Conservation (phyloP, 2,329 filamentous ascomycete species). For the Fonsecaea multimorphosa region DNA sequence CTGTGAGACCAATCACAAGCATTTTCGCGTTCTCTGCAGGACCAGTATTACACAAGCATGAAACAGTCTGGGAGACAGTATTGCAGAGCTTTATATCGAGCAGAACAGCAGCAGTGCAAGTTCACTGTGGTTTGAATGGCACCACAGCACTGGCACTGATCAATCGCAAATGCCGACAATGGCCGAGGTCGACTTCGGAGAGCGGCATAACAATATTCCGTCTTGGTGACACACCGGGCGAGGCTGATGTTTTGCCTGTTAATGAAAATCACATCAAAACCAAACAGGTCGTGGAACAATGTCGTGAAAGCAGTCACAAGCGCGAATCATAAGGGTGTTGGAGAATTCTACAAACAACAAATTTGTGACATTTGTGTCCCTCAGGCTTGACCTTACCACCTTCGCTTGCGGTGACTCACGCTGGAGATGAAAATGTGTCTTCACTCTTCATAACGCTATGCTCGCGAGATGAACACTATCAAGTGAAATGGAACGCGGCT, state of each 20-base stretch:
- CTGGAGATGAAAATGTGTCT: background rate
- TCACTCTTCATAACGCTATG: background rate
- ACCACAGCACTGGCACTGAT: background rate
- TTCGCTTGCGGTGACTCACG: constrained; percentile 6
- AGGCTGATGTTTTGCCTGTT: constrained; percentile 21
- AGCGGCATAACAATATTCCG: constrained; percentile 10
- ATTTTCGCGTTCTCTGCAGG: constrained; percentile 55
- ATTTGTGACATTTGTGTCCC: background rate
- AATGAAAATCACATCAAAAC: background rate
- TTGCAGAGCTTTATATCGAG: background rate
- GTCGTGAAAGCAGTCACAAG: background rate
- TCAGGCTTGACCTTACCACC: background rate
- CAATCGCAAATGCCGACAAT: background rate
- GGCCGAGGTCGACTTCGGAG: constrained; percentile 12
- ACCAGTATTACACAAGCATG: background rate
- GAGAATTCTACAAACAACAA: background rate
- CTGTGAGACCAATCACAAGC: constrained; percentile 94
- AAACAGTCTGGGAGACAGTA: background rate
- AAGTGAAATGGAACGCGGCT: background rate
- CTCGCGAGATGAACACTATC: background rate
- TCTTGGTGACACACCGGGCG: background rate
- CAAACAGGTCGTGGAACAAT: background rate
- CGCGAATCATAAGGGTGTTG: background rate
- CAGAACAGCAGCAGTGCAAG: background rate
- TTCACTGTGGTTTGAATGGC: background rate